Conservation (phyloP, 768 basidiomycete species). For the Suillus subluteus region DNA sequence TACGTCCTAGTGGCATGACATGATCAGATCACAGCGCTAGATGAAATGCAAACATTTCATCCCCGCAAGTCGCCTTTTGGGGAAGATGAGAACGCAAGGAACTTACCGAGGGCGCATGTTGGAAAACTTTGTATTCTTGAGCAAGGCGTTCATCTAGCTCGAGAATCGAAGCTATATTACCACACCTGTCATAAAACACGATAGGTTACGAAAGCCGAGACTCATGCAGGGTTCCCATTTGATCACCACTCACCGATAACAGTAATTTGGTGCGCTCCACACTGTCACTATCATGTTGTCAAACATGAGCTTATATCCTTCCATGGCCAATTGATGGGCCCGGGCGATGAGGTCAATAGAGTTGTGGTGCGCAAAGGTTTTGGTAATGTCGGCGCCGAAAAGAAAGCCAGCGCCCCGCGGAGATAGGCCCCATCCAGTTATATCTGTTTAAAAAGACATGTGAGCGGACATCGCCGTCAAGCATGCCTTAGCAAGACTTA, state of each 20-base stretch:
- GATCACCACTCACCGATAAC: constrained; percentile 74
- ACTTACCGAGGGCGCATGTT: constrained; percentile 84
- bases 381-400: constrained; percentile 92
- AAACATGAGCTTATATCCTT: constrained; percentile 97
- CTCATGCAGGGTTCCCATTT: constrained; percentile 18
- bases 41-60: constrained; percentile 11
- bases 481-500: background rate
- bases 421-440: constrained; percentile 93
- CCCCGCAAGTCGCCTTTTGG: constrained; percentile 18
- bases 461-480: constrained; percentile 16
- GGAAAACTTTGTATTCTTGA: constrained; percentile 96
- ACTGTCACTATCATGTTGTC: constrained; percentile 95
- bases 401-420: constrained; percentile 97
- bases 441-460: constrained; percentile 55
- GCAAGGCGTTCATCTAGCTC: constrained; percentile 91
- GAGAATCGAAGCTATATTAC: constrained; percentile 93
- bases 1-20: constrained; percentile 59
- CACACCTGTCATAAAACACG: constrained; percentile 62
- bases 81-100: constrained; percentile 10
- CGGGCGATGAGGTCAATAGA: constrained; percentile 93
- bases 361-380: constrained; percentile 88
- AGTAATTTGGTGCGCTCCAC: constrained; percentile 98
- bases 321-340: constrained; percentile 98
- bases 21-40: constrained; percentile 14
- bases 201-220: constrained; percentile 19